Base-by-base conservation (phyloP, 805 yeast species). In the Pichia ethanolica region DNA sequence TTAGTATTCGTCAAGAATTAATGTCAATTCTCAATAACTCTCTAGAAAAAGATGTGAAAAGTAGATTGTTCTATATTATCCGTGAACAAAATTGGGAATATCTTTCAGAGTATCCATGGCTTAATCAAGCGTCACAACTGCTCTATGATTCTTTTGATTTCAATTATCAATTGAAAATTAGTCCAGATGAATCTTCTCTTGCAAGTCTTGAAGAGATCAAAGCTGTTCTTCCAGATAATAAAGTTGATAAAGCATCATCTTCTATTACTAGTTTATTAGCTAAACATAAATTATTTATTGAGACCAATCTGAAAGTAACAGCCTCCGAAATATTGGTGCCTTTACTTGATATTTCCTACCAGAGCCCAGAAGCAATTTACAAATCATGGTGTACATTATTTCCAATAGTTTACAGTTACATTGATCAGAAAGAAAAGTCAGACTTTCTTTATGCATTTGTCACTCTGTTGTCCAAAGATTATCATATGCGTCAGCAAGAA, bases 71-170 rank as follows among this genome's bases (percentile, higher is more conserved):
- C 55, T 95, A 95, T 58, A 83, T 91, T 8, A 77, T 95, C n/a
- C 72, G 91, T 37, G 98, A 93, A 59, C 99, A 93, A 64, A 91
- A 89, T 60, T 93, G 99, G 99, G 99, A 93, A 62, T 85, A 79
- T 56, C 70, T 93, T 37, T 90, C 95, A 0, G 99, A 93, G 56
- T 86, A 86, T 59, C 86, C 89, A 39, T 93, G 99, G 99, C 68
- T 91, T 53, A 89, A 89, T 63, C 98, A 91, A 64, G 98, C 96
- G 0, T 71, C 88, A 20, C 97, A 90, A 61, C 67, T 95, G 32
- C 67, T 93, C 7, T 88, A 84, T 60, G 96, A 93, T 0, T 75
- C 96, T 0, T 81, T 87, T 56, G 83, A 83, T 50, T 65, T 65
- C 38, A 74, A 75, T 0, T 70, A 75, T 48, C 64, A 60, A 2